Percentiles rank a stretch among this genome's conserved stretches.
Evolutionary conservation across 495 filamentous ascomycete species (phyloP).

Genomic region (Penicillium dipodomyicola): DNA sequence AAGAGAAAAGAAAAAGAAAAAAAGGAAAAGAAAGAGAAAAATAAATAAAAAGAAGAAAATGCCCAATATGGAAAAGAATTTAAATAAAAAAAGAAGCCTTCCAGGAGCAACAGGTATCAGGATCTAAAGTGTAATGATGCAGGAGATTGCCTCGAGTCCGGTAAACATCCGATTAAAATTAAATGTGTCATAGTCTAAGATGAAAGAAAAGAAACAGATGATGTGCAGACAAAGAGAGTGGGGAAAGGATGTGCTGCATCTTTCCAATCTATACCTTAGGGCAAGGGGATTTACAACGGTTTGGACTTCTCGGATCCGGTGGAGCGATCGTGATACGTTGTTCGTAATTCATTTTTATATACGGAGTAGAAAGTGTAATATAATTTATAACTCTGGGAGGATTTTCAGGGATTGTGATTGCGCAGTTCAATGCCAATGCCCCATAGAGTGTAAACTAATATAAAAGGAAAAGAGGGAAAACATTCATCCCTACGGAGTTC

Average conservation of each 20-base stretch:
- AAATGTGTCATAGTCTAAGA: constrained; percentile 19
- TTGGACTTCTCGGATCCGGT: constrained; percentile 21
- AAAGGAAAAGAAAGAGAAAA: background rate
- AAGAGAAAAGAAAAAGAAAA: constrained; percentile 9
- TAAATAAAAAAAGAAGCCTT: background rate
- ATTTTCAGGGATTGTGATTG: constrained; percentile 3
- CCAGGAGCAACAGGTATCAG: constrained; percentile 13
- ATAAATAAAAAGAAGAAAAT: background rate
- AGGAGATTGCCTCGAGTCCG: constrained; percentile 28
- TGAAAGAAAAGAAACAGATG: constrained; percentile 12
- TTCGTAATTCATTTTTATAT: background rate
- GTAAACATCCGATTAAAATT: constrained; percentile 27
- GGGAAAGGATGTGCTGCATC: constrained; percentile 8
- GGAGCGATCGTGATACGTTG: constrained; percentile 29
- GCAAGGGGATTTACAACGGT: constrained; percentile 6
- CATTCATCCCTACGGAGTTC: no score
- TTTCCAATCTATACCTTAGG: constrained; percentile 9
- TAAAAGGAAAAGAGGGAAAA: constrained; percentile 3
- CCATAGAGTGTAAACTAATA: background rate
- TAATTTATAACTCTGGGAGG: constrained; percentile 2
- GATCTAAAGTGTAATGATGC: constrained; percentile 40
- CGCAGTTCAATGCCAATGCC: background rate
- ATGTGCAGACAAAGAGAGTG: constrained; percentile 13
- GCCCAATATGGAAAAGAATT: constrained; percentile 5
- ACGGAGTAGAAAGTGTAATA: constrained; percentile 5